A percentile compares a stretch with the other conserved stretches of the same genome.
Conservation (phyloP, 345 rosid species). For the Aurinia saxatilis region DNA sequence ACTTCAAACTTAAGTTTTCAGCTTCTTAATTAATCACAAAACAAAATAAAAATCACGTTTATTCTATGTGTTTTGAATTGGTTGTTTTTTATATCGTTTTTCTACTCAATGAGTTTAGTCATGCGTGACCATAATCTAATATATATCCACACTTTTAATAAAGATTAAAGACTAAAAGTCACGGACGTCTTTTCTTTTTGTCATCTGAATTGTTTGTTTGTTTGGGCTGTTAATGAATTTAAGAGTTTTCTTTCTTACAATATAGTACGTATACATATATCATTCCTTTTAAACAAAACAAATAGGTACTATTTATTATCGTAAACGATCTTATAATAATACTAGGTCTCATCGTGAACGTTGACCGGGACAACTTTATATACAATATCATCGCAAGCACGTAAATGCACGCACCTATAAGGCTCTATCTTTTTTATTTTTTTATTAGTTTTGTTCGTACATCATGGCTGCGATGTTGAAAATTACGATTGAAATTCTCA, state of each 20-base stretch:
- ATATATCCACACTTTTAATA: background rate
- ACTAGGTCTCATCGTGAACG: background rate
- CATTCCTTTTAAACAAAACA: background rate
- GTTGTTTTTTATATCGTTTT: no score
- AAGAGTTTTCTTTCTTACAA: background rate
- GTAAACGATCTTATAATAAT: background rate
- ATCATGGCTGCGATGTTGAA: background rate
- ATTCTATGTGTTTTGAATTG: no score
- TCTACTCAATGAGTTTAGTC: background rate
- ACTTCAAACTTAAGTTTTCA: no score
- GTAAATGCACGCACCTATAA: constrained; percentile 8
- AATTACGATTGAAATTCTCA: background rate
- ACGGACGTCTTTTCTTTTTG: background rate
- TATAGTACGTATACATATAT: background rate
- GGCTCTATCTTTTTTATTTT: background rate
- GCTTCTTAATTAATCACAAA: no score
- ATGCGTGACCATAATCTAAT: background rate
- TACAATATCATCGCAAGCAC: background rate
- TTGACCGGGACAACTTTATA: constrained; percentile 7
- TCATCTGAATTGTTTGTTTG: background rate
- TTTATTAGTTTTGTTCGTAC: background rate
- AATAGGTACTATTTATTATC: no score
- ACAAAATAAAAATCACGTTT: no score
- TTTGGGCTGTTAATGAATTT: background rate
- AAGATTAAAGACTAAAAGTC: background rate